phyloP scores from a whole-genome alignment of 2,329 filamentous ascomycete species.

The Cladorrhinum sp. region DNA sequence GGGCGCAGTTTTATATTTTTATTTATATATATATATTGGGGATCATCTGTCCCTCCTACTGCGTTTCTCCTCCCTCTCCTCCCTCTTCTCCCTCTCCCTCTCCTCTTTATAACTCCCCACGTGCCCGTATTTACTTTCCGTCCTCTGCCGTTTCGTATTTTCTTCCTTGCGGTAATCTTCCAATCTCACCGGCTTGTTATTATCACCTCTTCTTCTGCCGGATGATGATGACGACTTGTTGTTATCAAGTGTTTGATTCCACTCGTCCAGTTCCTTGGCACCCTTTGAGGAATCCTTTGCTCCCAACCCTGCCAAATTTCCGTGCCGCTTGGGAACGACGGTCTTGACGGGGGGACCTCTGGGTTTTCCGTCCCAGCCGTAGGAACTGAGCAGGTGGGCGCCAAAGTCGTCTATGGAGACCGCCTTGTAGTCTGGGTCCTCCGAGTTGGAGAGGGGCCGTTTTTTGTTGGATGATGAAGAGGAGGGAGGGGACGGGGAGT shows the following conservation, averaged over 20 bases:
- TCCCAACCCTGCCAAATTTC: constrained; percentile 82
- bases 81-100: constrained; percentile 38
- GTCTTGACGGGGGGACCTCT: constrained; percentile 63
- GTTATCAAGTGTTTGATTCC: constrained; percentile 64
- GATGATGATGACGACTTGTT: background rate
- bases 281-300: constrained; percentile 77
- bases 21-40: constrained; percentile 27
- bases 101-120: constrained; percentile 44
- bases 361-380: constrained; percentile 84
- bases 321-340: constrained; percentile 60
- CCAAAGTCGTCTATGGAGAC: constrained; percentile 95
- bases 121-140: constrained; percentile 33
- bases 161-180: constrained; percentile 49
- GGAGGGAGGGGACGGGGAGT: constrained; percentile 31
- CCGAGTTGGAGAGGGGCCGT: constrained; percentile 54
- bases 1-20: background rate
- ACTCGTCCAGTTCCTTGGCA: constrained; percentile 71
- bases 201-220: constrained; percentile 28
- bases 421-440: constrained; percentile 74
- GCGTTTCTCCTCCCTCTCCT: background rate
- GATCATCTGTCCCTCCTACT: constrained; percentile 9
- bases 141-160: constrained; percentile 41
- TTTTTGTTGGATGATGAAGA: constrained; percentile 28
- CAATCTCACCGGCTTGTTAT: constrained; percentile 43
- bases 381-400: constrained; percentile 81